Conservation (phyloP, 2,329 filamentous ascomycete species). For the Ascochyta clinopodiicola region DNA sequence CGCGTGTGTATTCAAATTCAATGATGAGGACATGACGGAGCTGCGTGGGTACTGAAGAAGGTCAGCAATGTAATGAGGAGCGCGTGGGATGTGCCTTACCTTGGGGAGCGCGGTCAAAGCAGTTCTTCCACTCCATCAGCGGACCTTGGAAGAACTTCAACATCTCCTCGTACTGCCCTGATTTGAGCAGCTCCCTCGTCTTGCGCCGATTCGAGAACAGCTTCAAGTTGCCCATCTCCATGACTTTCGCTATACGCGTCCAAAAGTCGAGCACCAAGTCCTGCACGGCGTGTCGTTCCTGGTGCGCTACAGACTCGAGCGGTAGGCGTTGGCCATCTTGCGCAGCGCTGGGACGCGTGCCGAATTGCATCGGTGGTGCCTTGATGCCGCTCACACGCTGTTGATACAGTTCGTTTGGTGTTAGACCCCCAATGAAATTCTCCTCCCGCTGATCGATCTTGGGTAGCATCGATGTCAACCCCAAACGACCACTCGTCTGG, state of each 20-base stretch:
- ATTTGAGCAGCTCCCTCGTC: slow-evolving; percentile 87
- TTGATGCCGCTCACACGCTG: slow-evolving; percentile 47
- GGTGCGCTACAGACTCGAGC: slow-evolving; percentile 45
- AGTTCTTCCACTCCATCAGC: slow-evolving; percentile 77
- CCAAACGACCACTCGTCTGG: slow-evolving; percentile 89
- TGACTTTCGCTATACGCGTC: slow-evolving; percentile 90
- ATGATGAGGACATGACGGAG: slow-evolving; percentile 83
- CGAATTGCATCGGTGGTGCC: slow-evolving; percentile 44
- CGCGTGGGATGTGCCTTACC: slow-evolving; percentile 32
- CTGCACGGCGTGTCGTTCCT: slow-evolving; percentile 51
- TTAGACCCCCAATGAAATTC: slow-evolving; percentile 32
- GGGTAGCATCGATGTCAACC: slow-evolving; percentile 93
- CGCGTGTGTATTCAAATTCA: slow-evolving; percentile 93
- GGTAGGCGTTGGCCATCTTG: slow-evolving; percentile 44
- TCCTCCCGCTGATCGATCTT: slow-evolving; percentile 42
- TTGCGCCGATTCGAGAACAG: slow-evolving; percentile 87
- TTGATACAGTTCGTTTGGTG: slow-evolving; percentile 43
- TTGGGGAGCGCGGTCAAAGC: slow-evolving; percentile 76
- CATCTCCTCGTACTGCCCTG: slow-evolving; percentile 79
- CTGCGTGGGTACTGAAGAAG: slow-evolving; percentile 59
- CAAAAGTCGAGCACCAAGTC: slow-evolving; percentile 79
- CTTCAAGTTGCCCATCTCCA: slow-evolving; percentile 88
- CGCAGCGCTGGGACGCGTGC: slow-evolving; percentile 33
- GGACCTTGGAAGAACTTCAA: slow-evolving; percentile 83
- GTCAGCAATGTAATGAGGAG: not conserved